Percentiles rank a stretch among this genome's conserved stretches.
These are phyloP conservation scores for Penicillium palitans DNA, from an alignment of 2,329 filamentous ascomycete genomes.

Conservation along the genomic window DNA sequence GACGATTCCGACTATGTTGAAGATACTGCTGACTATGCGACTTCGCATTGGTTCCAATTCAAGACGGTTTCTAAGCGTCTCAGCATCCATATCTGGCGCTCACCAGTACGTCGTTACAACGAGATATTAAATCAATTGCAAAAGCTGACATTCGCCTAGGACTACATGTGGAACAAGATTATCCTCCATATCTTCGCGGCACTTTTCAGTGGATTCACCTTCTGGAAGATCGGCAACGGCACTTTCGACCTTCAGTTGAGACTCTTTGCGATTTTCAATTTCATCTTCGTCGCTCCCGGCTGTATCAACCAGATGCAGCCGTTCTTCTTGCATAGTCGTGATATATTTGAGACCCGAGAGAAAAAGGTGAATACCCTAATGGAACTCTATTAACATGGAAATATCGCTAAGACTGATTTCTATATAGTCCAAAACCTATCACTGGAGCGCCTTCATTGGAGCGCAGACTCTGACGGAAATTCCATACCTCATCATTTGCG, in stretches of 20 bases:
- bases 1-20: conserved; percentile 28
- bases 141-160: conserved; percentile 20
- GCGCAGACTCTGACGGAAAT: conserved; percentile 53
- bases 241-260: conserved; percentile 55
- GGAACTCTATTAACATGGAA: neutral
- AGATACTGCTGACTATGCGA: conserved; percentile 40
- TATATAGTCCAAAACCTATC: conserved; percentile 56
- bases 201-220: conserved; percentile 63
- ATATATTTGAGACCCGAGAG: conserved; percentile 60
- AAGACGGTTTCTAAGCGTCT: conserved; percentile 37
- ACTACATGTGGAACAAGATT: conserved; percentile 51
- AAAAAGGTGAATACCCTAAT: conserved; percentile 46
- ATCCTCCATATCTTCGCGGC: conserved; percentile 56
- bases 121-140: neutral
- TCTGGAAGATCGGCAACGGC: conserved; percentile 59
- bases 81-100: conserved; percentile 36
- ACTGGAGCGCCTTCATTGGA: conserved; percentile 60
- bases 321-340: conserved; percentile 57
- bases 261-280: conserved; percentile 63
- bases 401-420: neutral
- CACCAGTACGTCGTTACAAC: conserved; percentile 27
- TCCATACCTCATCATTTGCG: conserved; percentile 49
- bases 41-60: conserved; percentile 43
- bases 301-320: conserved; percentile 61
- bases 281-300: conserved; percentile 62